Percentiles rank a stretch among this genome's conserved stretches.
Conservation (phyloP, 345 rosid genomes). For the Moricandia arvensis region DNA sequence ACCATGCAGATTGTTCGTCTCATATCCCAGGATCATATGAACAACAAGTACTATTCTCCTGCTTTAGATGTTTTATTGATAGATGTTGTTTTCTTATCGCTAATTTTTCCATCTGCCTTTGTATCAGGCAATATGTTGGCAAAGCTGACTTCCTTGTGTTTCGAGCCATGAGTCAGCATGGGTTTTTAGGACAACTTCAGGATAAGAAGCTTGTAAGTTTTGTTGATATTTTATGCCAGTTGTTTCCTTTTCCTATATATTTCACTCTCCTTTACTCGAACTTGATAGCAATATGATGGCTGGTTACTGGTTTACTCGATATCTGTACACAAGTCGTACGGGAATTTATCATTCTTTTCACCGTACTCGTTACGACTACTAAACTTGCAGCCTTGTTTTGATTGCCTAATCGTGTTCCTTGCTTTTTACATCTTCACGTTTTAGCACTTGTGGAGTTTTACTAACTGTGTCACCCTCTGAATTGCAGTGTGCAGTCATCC, state of each 20-base stretch:
- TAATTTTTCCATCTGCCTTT: constrained; percentile 13
- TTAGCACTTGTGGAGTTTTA: constrained; percentile 4
- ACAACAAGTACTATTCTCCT: constrained; percentile 67
- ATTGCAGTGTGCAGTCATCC: constrained; percentile 91
- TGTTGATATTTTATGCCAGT: constrained; percentile 15
- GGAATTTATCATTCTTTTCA: neutral
- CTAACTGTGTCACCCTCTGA: constrained; percentile 1
- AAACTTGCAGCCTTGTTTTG: neutral
- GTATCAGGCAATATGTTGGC: constrained; percentile 84
- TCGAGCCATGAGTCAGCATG: constrained; percentile 96
- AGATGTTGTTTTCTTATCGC: constrained; percentile 21
- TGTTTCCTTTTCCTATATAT: neutral
- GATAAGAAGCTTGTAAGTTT: constrained; percentile 95
- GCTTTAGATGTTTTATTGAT: constrained; percentile 18
- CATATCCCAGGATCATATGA: constrained; percentile 97
- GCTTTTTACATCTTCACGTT: neutral
- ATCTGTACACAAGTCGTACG: neutral
- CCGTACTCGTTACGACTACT: neutral
- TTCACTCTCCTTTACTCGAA: neutral
- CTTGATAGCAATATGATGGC: neutral
- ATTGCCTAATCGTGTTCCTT: neutral
- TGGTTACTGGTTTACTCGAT: neutral
- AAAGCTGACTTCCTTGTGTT: constrained; percentile 96
- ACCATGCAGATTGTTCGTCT: constrained; percentile 97
- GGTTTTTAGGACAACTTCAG: constrained; percentile 91